A percentile compares a stretch with the other conserved stretches of the same genome.
Evolutionary conservation across 345 rosid species (phyloP).

Genomic region (Brassica cretica): DNA sequence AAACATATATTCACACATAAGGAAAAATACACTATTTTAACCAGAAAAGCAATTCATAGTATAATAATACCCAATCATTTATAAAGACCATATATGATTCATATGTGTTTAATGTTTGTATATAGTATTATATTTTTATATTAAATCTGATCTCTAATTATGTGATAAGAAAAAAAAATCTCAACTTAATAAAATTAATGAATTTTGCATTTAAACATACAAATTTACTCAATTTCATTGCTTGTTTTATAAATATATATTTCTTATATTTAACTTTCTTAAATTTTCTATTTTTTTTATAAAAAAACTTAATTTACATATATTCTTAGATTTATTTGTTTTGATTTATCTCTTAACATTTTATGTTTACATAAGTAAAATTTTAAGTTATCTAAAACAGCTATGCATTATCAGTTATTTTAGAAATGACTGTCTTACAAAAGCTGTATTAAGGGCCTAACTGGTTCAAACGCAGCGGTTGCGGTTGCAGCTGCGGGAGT

Average conservation of each 20-base stretch:
- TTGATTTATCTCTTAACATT: background rate
- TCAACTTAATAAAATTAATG: background rate
- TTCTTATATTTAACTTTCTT: background rate
- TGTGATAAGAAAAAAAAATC: background rate
- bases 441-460: background rate
- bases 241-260: background rate
- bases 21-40: background rate
- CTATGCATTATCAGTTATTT: background rate
- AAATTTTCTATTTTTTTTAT: background rate
- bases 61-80: background rate
- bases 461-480: too few relatives aligned
- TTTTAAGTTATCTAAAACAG: background rate
- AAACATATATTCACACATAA: background rate
- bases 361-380: background rate
- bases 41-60: background rate
- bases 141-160: background rate
- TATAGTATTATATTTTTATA: background rate
- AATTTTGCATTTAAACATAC: background rate
- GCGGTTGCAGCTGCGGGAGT: too few relatives aligned
- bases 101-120: background rate
- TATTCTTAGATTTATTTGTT: background rate
- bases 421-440: background rate
- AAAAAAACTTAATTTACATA: background rate
- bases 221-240: background rate
- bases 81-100: slow-evolving; percentile 12